These are phyloP conservation scores for Daedaleopsis sinensis DNA, from an alignment of 768 basidiomycete genomes.

Conservation along the genomic window DNA sequence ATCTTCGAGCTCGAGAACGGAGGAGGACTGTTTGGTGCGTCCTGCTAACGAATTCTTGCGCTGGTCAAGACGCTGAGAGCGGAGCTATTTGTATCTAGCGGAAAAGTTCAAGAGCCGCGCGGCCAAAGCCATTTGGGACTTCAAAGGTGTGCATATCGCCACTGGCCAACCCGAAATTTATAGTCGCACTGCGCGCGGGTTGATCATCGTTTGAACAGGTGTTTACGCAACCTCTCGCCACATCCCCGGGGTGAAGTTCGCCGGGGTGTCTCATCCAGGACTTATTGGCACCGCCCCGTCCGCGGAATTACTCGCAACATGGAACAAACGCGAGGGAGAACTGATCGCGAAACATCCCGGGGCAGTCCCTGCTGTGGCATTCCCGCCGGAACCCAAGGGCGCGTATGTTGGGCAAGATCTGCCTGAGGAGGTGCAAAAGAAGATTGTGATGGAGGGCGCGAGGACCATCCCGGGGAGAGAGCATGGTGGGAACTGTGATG, in stretches of 20 bases:
- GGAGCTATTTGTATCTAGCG: constrained; percentile 36
- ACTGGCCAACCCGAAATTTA: not conserved
- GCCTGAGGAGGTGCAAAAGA: constrained; percentile 44
- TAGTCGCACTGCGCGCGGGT: not conserved
- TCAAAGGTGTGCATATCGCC: constrained; percentile 48
- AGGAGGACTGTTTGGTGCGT: constrained; percentile 66
- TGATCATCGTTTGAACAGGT: constrained; percentile 38
- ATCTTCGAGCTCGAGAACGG: constrained; percentile 78
- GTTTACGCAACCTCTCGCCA: constrained; percentile 76
- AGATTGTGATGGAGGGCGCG: constrained; percentile 68
- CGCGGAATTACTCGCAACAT: constrained; percentile 67
- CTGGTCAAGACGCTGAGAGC: too few species aligned
- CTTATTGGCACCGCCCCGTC: constrained; percentile 80
- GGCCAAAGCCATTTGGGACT: constrained; percentile 82
- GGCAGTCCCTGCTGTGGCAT: constrained; percentile 67
- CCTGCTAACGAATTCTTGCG: not conserved
- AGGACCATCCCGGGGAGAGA: constrained; percentile 78
- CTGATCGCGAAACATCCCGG: constrained; percentile 57
- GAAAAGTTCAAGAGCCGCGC: constrained; percentile 71
- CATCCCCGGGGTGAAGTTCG: constrained; percentile 79
- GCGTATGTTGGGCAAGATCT: constrained; percentile 75
- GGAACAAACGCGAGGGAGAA: constrained; percentile 73
- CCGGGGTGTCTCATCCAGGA: constrained; percentile 77
- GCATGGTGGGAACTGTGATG: constrained; percentile 80
- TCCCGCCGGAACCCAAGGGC: constrained; percentile 58